Percentiles rank a stretch among this genome's conserved stretches.
phyloP scores from a whole-genome alignment of 139 green algal species.

The Trebouxia sp. region DNA sequence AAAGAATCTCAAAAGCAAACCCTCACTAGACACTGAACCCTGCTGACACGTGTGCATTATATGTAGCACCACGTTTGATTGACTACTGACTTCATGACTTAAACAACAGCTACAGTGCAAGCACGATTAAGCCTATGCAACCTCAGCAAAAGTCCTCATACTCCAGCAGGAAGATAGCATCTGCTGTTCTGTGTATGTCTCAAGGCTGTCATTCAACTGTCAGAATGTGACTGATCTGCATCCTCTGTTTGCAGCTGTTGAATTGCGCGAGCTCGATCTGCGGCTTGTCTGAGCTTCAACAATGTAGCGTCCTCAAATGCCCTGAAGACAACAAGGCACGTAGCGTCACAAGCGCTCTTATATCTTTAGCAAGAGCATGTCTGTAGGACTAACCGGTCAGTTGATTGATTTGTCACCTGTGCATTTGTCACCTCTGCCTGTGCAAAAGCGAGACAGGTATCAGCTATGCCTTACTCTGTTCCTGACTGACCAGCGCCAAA shows the following conservation, averaged over 20 bases:
- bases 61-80: constrained; percentile 7
- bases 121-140: neutral
- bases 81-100: neutral
- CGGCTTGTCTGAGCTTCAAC: constrained; percentile 20
- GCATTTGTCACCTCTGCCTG: no score
- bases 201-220: neutral
- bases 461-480: no score
- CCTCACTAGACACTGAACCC: no score
- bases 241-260: constrained; percentile 6
- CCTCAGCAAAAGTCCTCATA: neutral
- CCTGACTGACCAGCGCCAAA: no score
- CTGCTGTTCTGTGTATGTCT: neutral
- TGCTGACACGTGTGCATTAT: neutral
- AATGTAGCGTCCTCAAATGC: constrained; percentile 21
- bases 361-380: neutral
- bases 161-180: neutral
- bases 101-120: neutral
- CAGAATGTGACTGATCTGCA: neutral
- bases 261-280: constrained; percentile 3
- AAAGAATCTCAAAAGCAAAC: no score
- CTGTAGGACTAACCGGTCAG: neutral
- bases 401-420: neutral
- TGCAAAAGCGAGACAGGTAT: no score
- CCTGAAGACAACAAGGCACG: neutral
- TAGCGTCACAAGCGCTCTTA: neutral